phyloP scores from a whole-genome alignment of 2,329 filamentous ascomycete species.

The Nothomitra cinnamomea region DNA sequence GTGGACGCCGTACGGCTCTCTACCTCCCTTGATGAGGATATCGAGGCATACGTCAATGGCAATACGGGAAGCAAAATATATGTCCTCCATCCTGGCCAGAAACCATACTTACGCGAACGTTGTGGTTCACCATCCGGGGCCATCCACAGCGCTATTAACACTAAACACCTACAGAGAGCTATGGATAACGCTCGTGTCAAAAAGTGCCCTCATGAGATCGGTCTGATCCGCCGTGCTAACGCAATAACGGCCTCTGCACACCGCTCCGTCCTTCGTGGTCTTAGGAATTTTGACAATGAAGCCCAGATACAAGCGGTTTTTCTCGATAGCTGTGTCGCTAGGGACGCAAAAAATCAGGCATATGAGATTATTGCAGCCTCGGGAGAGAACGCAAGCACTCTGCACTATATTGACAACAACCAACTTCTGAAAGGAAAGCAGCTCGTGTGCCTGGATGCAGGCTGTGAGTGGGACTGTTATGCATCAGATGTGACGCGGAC shows the following conservation, averaged over 20 bases:
- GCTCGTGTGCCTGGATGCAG: constrained; percentile 71
- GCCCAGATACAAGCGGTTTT: constrained; percentile 70
- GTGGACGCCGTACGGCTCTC: constrained; percentile 62
- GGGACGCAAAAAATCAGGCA: constrained; percentile 65
- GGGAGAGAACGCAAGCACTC: constrained; percentile 63
- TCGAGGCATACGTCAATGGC: constrained; percentile 52
- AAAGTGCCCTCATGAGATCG: constrained; percentile 61
- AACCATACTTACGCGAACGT: constrained; percentile 40
- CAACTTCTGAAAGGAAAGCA: constrained; percentile 52
- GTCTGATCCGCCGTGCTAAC: constrained; percentile 56
- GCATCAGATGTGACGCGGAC: constrained; percentile 58
- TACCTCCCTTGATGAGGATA: constrained; percentile 33
- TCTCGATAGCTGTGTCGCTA: constrained; percentile 54
- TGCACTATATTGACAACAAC: constrained; percentile 77
- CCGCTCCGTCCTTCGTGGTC: constrained; percentile 40
- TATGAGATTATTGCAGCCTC: constrained; percentile 77
- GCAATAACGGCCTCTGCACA: constrained; percentile 51
- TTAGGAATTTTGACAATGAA: constrained; percentile 54
- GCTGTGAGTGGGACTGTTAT: constrained; percentile 36
- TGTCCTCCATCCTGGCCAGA: constrained; percentile 54
- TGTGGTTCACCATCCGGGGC: constrained; percentile 7
- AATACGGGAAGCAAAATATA: constrained; percentile 54
- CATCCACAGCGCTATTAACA: constrained; percentile 35
- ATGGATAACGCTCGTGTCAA: constrained; percentile 53
- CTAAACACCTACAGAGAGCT: constrained; percentile 41